These are phyloP conservation scores for Ustulina deusta DNA, from an alignment of 2,329 filamentous ascomycete genomes.

Conservation along the genomic window DNA sequence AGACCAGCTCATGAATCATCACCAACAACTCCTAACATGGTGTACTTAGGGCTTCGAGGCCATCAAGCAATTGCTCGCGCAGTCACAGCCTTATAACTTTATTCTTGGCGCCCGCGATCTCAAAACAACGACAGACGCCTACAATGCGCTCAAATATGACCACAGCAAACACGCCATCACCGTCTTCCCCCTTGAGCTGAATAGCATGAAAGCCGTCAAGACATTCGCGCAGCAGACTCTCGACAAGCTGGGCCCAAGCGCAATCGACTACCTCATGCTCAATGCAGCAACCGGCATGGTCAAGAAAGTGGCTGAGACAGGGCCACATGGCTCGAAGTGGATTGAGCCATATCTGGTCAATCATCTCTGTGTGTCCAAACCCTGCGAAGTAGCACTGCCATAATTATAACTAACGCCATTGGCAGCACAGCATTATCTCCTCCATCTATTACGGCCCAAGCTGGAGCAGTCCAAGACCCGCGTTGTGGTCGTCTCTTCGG, in stretches of 20 bases:
- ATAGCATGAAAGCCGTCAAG: conserved; percentile 59
- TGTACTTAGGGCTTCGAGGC: conserved; percentile 66
- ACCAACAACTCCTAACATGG: conserved; percentile 6
- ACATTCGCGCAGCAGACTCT: conserved; percentile 60
- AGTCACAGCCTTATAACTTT: conserved; percentile 60
- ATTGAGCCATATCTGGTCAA: conserved; percentile 64
- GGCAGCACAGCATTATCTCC: conserved; percentile 65
- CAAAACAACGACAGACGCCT: conserved; percentile 55
- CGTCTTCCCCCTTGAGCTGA: conserved; percentile 62
- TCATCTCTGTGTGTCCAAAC: conserved; percentile 59
- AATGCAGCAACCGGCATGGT: conserved; percentile 61
- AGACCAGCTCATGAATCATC: conserved; percentile 18
- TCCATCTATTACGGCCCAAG: conserved; percentile 62
- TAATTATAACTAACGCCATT: conserved; percentile 22
- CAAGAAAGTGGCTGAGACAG: conserved; percentile 52
- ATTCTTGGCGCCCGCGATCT: conserved; percentile 64
- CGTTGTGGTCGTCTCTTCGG: conserved; percentile 64
- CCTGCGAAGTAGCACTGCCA: neutral
- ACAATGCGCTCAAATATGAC: conserved; percentile 58
- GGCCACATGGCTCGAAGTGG: conserved; percentile 60
- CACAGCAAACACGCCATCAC: conserved; percentile 55
- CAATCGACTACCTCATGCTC: conserved; percentile 62
- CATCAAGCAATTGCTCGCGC: conserved; percentile 63
- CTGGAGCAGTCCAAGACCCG: conserved; percentile 60
- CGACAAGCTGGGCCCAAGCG: conserved; percentile 55